These are phyloP conservation scores for Hysterium pulicare DNA, from an alignment of 2,329 filamentous ascomycete genomes.

Conservation along the genomic window DNA sequence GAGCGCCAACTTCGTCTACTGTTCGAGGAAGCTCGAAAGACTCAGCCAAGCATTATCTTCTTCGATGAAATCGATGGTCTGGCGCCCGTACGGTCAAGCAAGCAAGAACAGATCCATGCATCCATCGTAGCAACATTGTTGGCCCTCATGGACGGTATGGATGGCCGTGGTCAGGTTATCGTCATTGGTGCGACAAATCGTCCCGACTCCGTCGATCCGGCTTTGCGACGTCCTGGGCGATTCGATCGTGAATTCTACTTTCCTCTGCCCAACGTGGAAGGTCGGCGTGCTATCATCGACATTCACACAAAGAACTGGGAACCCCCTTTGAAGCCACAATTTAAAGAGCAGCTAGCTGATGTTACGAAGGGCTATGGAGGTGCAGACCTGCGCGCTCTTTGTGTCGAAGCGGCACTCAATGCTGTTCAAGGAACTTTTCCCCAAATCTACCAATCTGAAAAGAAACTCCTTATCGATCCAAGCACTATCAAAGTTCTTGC, in stretches of 20 bases:
- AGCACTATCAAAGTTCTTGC: constrained; percentile 80
- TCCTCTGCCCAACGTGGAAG: constrained; percentile 77
- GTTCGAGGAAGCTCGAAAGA: constrained; percentile 93
- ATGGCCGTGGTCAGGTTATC: constrained; percentile 95
- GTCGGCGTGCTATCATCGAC: constrained; percentile 80
- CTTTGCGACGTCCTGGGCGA: constrained; percentile 86
- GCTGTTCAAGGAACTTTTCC: constrained; percentile 93
- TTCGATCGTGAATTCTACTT: constrained; percentile 99
- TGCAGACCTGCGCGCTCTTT: constrained; percentile 88
- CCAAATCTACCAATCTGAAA: constrained; percentile 87
- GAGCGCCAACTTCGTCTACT: constrained; percentile 90
- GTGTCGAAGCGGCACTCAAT: constrained; percentile 93
- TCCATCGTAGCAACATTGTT: constrained; percentile 95
- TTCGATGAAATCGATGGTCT: constrained; percentile 98
- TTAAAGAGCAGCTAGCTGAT: constrained; percentile 81
- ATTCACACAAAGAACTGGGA: constrained; percentile 97
- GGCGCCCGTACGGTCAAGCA: constrained; percentile 92
- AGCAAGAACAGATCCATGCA: constrained; percentile 97
- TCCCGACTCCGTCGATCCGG: constrained; percentile 93
- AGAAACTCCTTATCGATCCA: constrained; percentile 86
- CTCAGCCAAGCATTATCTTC: constrained; percentile 98
- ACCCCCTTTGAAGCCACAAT: constrained; percentile 65
- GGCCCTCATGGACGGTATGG: constrained; percentile 96
- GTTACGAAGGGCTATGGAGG: constrained; percentile 95
- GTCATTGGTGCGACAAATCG: constrained; percentile 98